A percentile compares a stretch with the other conserved stretches of the same genome.
phyloP scores from a whole-genome alignment of 2,329 filamentous ascomycete genomes.

The Colletotrichum zoysiae region DNA sequence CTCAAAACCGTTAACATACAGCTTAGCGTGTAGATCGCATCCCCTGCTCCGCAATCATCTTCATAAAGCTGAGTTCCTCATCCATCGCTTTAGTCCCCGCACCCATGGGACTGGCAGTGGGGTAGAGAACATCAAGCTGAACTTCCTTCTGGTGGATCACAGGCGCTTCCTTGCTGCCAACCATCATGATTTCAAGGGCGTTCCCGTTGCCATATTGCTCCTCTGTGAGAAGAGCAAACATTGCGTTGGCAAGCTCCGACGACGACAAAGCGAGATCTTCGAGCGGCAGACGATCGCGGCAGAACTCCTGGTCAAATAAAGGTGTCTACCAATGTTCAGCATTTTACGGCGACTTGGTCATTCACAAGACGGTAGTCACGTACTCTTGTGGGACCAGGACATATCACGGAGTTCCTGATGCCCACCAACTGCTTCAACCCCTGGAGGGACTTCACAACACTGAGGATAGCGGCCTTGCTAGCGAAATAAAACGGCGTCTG shows the following conservation, averaged over 20 bases:
- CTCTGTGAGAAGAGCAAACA: slow-evolving; percentile 38
- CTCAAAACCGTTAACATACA: too few species aligned
- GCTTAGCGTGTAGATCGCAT: slow-evolving; percentile 4
- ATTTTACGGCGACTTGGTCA: too few species aligned
- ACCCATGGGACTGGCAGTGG: slow-evolving; percentile 12
- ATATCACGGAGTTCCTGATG: too few species aligned
- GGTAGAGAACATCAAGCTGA: slow-evolving; percentile 15
- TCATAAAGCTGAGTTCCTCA: slow-evolving; percentile 16
- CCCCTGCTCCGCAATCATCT: slow-evolving; percentile 13
- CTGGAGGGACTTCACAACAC: too few species aligned
- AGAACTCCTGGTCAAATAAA: too few species aligned
- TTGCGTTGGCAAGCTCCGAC: slow-evolving; percentile 20
- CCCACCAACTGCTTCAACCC: too few species aligned
- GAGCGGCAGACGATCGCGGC: too few species aligned
- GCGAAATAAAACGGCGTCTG: too few species aligned
- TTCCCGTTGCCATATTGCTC: slow-evolving; percentile 43
- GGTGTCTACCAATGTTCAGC: too few species aligned
- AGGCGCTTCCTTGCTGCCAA: slow-evolving; percentile 30
- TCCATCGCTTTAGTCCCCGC: slow-evolving; percentile 23
- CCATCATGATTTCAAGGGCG: slow-evolving; percentile 42
- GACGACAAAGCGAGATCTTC: slow-evolving; percentile 6
- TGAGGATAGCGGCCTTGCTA: too few species aligned
- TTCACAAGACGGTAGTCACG: too few species aligned
- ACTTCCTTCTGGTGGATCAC: slow-evolving; percentile 40
- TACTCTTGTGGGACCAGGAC: too few species aligned